phyloP scores from a whole-genome alignment of 306 rosid genomes.

The Acacia confusa region DNA sequence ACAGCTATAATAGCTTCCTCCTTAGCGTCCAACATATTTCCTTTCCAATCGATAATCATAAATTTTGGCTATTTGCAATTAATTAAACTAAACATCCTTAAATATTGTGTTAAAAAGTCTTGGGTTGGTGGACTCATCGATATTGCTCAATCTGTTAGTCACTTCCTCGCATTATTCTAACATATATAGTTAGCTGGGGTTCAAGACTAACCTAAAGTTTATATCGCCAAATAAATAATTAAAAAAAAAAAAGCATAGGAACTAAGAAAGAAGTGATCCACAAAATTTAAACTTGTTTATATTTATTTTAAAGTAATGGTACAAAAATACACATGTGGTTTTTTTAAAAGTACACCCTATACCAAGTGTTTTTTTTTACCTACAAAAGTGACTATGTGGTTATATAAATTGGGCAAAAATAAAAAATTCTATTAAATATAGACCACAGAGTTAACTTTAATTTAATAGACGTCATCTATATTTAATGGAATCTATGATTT shows the following conservation, averaged over 20 bases:
- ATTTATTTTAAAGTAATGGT: background rate
- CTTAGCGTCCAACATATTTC: background rate
- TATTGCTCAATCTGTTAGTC: background rate
- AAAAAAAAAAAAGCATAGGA: background rate
- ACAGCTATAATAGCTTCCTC: background rate
- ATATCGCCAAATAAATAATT: background rate
- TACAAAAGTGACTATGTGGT: no score
- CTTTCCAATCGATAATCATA: background rate
- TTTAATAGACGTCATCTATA: no score
- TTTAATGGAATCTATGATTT: no score
- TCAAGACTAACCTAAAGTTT: background rate
- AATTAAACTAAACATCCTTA: background rate
- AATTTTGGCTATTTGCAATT: background rate
- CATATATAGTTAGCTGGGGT: background rate
- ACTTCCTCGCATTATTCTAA: background rate
- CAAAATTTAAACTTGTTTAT: background rate
- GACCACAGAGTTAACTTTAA: no score
- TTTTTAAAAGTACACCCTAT: no score
- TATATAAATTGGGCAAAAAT: no score
- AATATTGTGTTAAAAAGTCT: background rate
- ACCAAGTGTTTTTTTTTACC: no score
- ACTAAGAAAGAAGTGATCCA: background rate
- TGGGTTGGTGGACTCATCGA: background rate
- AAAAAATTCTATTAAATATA: no score
- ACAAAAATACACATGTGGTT: no score